Evolutionary conservation across 805 yeast species (phyloP).

Genomic region (Dipodascus geniculatus): DNA sequence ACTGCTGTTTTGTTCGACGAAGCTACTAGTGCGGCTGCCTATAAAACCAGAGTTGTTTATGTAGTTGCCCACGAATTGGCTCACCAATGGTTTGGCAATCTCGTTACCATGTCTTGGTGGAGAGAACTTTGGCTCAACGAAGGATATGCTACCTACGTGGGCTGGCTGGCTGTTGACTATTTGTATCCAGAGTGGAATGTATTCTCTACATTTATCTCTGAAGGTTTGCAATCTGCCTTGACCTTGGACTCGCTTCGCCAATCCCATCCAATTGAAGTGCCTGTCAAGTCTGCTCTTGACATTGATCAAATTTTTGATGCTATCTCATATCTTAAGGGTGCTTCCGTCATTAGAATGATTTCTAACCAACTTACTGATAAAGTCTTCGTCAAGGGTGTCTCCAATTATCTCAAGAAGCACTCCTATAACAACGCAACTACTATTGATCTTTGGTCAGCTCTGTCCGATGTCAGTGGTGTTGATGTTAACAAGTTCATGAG

Average conservation of each 20-base stretch:
- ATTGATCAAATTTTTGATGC: conserved; percentile 80
- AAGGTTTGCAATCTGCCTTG: conserved; percentile 61
- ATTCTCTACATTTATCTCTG: conserved; percentile 69
- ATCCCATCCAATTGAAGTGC: conserved; percentile 79
- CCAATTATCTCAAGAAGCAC: conserved; percentile 63
- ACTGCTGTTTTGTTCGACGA: conserved; percentile 64
- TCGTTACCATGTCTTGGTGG: conserved; percentile 92
- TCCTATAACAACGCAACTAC: conserved; percentile 70
- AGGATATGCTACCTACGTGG: conserved; percentile 87
- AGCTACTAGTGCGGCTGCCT: conserved; percentile 44
- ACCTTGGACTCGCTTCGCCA: conserved; percentile 63
- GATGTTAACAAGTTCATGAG: conserved; percentile 66
- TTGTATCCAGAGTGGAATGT: conserved; percentile 80
- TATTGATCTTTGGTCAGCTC: conserved; percentile 64
- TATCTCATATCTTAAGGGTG: conserved; percentile 73
- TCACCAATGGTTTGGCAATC: conserved; percentile 86
- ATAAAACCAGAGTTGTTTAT: conserved; percentile 68
- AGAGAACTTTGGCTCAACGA: conserved; percentile 82
- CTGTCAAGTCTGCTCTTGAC: conserved; percentile 65
- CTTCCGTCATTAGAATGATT: conserved; percentile 68
- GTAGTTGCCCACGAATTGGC: conserved; percentile 85
- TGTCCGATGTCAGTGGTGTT: conserved; percentile 57
- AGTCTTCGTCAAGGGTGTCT: conserved; percentile 65
- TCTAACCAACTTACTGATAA: conserved; percentile 73
- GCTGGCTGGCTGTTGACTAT: conserved; percentile 71